Base-by-base conservation (phyloP, 495 filamentous ascomycete species). In the Talaromyces stipitatus region DNA sequence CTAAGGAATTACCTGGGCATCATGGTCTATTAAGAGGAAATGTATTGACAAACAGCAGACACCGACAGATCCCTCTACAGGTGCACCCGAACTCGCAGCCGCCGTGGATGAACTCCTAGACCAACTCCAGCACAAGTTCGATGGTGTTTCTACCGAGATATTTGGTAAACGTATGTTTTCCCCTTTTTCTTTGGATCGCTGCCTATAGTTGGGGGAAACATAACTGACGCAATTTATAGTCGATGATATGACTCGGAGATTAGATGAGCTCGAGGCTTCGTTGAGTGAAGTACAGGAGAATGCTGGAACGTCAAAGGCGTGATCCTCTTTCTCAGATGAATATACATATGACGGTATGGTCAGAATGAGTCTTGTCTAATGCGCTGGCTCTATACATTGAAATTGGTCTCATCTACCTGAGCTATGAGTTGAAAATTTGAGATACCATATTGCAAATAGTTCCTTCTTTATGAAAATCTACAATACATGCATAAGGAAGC, bases 201-300 rank as follows among this genome's bases (percentile, higher is more conserved):
- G 20, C 45, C 12, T 23, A n/a, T 7, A 30, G 22, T 1, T 26
- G 6, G 8, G 43, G 12, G 32, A 29, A 24, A 5, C 28, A 4
- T 33, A 20, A 4, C 38, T 60, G 59, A 46, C 63, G 38, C 20
- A 33, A 14, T 43, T n/a, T 33, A 28, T 60, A 96, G 91, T 97
- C 85, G 92, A 97, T 63, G 94, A 96, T 55, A 97, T 97, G 92
- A 86, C 90, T 11, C 79, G 86, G 58, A 86, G 92, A 16, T 72
- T 97, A 4, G 92, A 97, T 66, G 89, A 86, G 50, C 81, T 97
- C 30, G 92, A 97, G 69, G 78, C 87, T 41, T 85, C 86, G 33
- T 59, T 76, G 30, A 64, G 60, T 18, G 56, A 23, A 16, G 28
- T 29, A 29, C 51, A 55, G 33, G 32, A 45, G 22, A 22, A 41